phyloP scores from a whole-genome alignment of 1,284 basidiomycete genomes.

The Schizophyllum commune region DNA sequence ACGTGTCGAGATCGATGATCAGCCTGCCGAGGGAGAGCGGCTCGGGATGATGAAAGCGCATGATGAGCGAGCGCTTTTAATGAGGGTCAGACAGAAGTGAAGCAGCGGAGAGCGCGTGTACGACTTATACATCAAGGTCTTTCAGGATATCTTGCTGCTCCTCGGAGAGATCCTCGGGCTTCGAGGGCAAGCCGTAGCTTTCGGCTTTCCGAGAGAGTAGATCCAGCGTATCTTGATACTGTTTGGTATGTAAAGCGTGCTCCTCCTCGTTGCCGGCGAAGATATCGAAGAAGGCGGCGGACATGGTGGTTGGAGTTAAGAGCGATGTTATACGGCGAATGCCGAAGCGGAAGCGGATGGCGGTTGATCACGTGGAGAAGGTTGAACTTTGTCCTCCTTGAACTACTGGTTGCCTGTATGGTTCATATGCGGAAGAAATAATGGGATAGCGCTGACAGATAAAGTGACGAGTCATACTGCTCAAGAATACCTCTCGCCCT shows the following conservation, averaged over 20 bases:
- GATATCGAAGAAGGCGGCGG: slow-evolving; percentile 24
- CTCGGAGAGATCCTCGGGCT: slow-evolving; percentile 28
- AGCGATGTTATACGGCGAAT: not conserved
- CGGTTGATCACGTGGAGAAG: no score
- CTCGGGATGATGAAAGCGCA: slow-evolving; percentile 27
- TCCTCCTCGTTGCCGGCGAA: slow-evolving; percentile 30
- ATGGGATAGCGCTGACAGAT: no score
- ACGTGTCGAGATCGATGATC: slow-evolving; percentile 29
- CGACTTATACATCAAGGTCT: slow-evolving; percentile 28
- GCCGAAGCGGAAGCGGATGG: no score
- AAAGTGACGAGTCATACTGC: no score
- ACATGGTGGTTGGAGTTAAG: not conserved
- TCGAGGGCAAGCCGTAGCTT: slow-evolving; percentile 31
- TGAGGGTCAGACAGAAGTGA: slow-evolving; percentile 16
- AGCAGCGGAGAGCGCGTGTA: not conserved
- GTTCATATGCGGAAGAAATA: no score
- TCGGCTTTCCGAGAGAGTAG: slow-evolving; percentile 29
- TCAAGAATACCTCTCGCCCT: no score
- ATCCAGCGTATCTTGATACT: slow-evolving; percentile 22
- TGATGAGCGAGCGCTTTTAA: slow-evolving; percentile 13
- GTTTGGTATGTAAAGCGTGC: slow-evolving; percentile 18
- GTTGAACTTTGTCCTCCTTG: no score
- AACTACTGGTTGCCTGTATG: no score
- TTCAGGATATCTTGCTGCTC: slow-evolving; percentile 35
- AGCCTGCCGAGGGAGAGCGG: slow-evolving; percentile 30